Evolutionary conservation across 306 rosid species (phyloP).

Genomic region (Macrotyloma uniflorum): DNA sequence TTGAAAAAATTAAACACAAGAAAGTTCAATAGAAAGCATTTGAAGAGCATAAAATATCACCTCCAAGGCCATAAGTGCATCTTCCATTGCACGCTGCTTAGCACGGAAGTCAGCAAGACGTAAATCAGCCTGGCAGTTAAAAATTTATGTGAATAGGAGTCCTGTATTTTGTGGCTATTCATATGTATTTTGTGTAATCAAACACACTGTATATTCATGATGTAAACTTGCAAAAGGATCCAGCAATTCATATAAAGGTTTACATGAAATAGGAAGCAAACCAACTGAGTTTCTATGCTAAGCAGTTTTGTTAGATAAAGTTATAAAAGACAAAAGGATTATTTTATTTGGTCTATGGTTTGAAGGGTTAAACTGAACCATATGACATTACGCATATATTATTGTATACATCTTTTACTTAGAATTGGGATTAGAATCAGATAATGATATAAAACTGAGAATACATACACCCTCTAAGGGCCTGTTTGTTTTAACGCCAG

Average conservation of each 20-base stretch:
- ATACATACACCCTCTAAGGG: not conserved
- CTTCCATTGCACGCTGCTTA: constrained; percentile 96
- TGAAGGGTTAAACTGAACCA: constrained; percentile 8
- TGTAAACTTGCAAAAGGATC: constrained; percentile 5
- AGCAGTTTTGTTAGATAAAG: constrained; percentile 3
- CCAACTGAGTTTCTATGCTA: not conserved
- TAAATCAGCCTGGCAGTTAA: constrained; percentile 76
- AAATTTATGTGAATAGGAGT: constrained; percentile 35
- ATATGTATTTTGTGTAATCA: constrained; percentile 12
- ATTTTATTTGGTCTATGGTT: constrained; percentile 16
- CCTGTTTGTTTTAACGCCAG: not conserved
- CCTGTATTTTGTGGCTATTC: not conserved
- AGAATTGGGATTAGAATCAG: not conserved
- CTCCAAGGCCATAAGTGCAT: constrained; percentile 92
- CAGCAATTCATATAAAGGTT: constrained; percentile 7
- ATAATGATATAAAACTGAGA: constrained; percentile 5
- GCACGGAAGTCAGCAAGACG: constrained; percentile 90
- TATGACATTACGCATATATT: not conserved
- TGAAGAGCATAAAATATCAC: constrained; percentile 48
- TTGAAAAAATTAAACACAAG: not conserved
- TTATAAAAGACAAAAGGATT: not conserved
- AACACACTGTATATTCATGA: not conserved
- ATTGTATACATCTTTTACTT: not conserved
- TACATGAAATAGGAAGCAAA: constrained; percentile 6
- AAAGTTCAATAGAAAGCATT: constrained; percentile 1